These are phyloP conservation scores for Vigna trinervia DNA, from an alignment of 306 rosid species.

Conservation along the genomic window DNA sequence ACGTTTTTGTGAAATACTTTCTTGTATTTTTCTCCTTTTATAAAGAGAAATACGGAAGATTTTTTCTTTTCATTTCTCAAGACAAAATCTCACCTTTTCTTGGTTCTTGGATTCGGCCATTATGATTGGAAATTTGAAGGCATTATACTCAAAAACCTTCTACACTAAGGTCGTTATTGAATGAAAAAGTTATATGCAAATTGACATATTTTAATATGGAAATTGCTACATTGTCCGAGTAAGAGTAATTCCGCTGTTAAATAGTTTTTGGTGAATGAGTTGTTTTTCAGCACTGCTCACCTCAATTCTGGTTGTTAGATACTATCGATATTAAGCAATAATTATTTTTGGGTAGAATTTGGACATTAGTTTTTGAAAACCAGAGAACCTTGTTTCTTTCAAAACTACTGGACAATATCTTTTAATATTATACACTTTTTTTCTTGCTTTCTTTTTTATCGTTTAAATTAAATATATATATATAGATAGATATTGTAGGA, in stretches of 20 bases:
- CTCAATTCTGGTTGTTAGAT: background rate
- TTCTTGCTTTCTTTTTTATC: background rate
- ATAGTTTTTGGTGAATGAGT: background rate
- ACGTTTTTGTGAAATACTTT: constrained; percentile 62
- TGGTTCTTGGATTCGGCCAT: background rate
- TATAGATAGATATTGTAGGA: background rate
- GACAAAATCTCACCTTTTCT: background rate
- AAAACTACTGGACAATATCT: too few species aligned
- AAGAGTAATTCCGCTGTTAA: background rate
- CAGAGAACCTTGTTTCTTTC: background rate
- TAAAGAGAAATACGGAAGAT: constrained; percentile 44
- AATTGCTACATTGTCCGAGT: background rate
- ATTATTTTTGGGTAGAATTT: too few species aligned
- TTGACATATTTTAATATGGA: background rate
- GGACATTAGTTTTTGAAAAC: too few species aligned
- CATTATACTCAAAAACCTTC: background rate
- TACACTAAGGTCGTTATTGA: too few species aligned
- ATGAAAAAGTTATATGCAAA: background rate
- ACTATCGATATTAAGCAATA: background rate
- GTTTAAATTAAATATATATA: background rate
- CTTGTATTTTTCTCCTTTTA: constrained; percentile 46
- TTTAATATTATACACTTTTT: background rate
- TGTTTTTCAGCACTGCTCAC: background rate
- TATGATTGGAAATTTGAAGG: background rate
- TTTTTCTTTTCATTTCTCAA: background rate